Conservation (phyloP, 306 rosid species). For the Styphnolobium japonicum region DNA sequence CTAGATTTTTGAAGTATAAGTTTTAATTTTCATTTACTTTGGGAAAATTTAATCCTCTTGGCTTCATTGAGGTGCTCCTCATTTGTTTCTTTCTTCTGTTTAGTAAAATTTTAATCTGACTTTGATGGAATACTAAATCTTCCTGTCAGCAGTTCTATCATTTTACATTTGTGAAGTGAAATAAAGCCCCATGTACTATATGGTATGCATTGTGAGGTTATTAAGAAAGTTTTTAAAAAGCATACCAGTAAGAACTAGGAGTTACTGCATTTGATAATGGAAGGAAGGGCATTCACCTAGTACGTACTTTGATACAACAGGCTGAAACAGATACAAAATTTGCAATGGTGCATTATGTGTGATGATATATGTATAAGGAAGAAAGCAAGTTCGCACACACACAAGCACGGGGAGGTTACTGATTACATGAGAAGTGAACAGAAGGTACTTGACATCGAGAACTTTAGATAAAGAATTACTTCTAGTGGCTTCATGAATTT, state of each 20-base stretch:
- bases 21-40: background rate
- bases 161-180: background rate
- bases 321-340: background rate
- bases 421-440: background rate
- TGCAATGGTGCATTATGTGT: background rate
- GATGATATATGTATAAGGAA: background rate
- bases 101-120: background rate
- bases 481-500: no score
- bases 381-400: background rate
- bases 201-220: background rate
- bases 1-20: background rate
- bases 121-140: slow-evolving; percentile 1
- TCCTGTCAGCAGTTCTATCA: background rate
- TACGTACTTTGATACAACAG: background rate
- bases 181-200: background rate
- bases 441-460: background rate
- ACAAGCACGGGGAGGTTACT: background rate
- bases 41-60: background rate
- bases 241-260: background rate
- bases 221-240: background rate
- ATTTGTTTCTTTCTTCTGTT: background rate
- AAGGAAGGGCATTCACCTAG: background rate
- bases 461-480: background rate
- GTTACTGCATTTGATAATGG: background rate
- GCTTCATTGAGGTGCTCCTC: background rate